phyloP scores from a whole-genome alignment of 1,139 yeast genomes.

The Petasospora rhodanensis region DNA sequence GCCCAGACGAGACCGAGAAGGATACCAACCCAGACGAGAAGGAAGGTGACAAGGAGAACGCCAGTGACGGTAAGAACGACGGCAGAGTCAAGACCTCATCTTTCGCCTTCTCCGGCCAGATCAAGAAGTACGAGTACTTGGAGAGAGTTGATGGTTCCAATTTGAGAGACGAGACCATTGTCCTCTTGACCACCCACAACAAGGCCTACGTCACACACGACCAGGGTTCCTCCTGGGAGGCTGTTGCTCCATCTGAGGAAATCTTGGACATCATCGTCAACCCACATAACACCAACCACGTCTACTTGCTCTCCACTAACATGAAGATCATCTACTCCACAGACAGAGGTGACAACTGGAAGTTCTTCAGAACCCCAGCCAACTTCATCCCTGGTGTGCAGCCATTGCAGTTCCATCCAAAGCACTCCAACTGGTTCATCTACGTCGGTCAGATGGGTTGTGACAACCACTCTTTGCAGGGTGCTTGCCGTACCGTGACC shows the following conservation, averaged over 20 bases:
- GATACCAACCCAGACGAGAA: slow-evolving; percentile 33
- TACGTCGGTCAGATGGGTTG: slow-evolving; percentile 67
- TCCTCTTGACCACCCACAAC: slow-evolving; percentile 40
- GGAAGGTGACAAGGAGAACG: slow-evolving; percentile 32
- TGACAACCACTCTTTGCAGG: slow-evolving; percentile 49
- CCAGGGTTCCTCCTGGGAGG: slow-evolving; percentile 66
- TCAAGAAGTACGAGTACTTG: slow-evolving; percentile 43
- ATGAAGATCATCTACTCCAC: slow-evolving; percentile 52
- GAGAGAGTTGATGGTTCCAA: slow-evolving; percentile 35
- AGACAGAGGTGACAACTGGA: slow-evolving; percentile 67
- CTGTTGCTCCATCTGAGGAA: slow-evolving; percentile 44
- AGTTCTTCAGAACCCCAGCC: slow-evolving; percentile 47
- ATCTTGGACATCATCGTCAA: slow-evolving; percentile 59
- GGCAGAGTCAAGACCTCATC: slow-evolving; percentile 32
- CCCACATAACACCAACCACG: slow-evolving; percentile 55
- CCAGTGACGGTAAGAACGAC: slow-evolving; percentile 31
- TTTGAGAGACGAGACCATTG: slow-evolving; percentile 43
- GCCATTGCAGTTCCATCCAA: slow-evolving; percentile 53
- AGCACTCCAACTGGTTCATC: slow-evolving; percentile 55
- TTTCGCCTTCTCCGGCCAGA: slow-evolving; percentile 39
- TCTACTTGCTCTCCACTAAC: slow-evolving; percentile 54
- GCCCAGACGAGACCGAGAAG: slow-evolving; percentile 36
- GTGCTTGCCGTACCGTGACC: slow-evolving; percentile 42
- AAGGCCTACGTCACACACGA: slow-evolving; percentile 56
- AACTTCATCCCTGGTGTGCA: slow-evolving; percentile 36